Conservation (phyloP, 129 eudicot genomes). For the Ambrosia trifida region DNA sequence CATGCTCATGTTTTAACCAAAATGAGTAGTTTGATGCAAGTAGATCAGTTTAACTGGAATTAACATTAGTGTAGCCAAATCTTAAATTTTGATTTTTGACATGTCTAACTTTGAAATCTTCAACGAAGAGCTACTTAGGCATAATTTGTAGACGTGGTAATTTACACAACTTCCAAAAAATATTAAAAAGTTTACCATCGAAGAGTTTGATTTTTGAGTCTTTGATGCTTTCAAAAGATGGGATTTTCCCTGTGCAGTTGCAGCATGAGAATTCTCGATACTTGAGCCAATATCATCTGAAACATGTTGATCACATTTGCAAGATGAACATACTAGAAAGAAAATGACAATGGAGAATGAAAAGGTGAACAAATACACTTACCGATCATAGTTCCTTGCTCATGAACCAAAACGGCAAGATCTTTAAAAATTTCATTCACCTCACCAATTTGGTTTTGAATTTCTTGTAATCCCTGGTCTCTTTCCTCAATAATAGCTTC, state of each 20-base stretch:
- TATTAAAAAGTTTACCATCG: constrained; percentile 53
- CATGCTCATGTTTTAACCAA: constrained; percentile 7
- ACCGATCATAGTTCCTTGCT: constrained; percentile 96
- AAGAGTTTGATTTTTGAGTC: constrained; percentile 79
- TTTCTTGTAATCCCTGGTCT: constrained; percentile 75
- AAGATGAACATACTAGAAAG: constrained; percentile 1
- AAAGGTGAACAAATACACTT: constrained; percentile 18
- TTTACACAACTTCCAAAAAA: neutral
- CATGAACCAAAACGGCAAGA: constrained; percentile 69
- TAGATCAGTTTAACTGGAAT: neutral
- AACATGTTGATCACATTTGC: constrained; percentile 7
- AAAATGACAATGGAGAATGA: neutral
- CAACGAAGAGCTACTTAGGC: neutral
- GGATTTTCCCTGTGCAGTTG: constrained; percentile 84
- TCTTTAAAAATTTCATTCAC: constrained; percentile 71
- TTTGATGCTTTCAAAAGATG: constrained; percentile 85
- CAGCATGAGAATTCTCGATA: constrained; percentile 79
- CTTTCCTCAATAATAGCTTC: constrained; percentile 85
- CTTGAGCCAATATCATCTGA: constrained; percentile 88
- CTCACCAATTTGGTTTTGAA: constrained; percentile 61
- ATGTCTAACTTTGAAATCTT: neutral
- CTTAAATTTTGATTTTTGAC: neutral
- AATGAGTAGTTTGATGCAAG: constrained; percentile 4
- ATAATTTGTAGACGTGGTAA: neutral
- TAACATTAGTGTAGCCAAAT: neutral